These are phyloP conservation scores for Trichoderma citrinoviride DNA, from an alignment of 2,329 filamentous ascomycete species.

Conservation along the genomic window DNA sequence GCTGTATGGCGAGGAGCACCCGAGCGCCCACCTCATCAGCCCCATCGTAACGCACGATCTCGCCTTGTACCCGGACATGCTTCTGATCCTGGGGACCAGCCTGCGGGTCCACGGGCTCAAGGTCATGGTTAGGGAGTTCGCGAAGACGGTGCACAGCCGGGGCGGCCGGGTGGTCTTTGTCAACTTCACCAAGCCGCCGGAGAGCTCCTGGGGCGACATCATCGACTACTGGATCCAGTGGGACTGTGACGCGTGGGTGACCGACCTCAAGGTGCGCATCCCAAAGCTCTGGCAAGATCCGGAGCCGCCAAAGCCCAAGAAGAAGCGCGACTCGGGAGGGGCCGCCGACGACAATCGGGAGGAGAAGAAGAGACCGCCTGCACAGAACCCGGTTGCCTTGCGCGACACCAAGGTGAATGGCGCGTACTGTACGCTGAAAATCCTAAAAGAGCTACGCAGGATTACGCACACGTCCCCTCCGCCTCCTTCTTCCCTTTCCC, in stretches of 20 bases:
- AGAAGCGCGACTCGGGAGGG: conserved; percentile 35
- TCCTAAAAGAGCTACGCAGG: conserved; percentile 40
- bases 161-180: conserved; percentile 70
- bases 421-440: conserved; percentile 45
- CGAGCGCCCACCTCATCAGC: conserved; percentile 64
- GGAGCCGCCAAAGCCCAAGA: conserved; percentile 43
- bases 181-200: conserved; percentile 68
- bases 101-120: conserved; percentile 70
- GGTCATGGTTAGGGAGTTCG: conserved; percentile 67
- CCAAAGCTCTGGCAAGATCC: conserved; percentile 59
- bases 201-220: conserved; percentile 69
- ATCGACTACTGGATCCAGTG: conserved; percentile 73
- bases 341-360: conserved; percentile 29
- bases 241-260: conserved; percentile 73
- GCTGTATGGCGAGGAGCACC: conserved; percentile 71
- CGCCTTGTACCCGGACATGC: conserved; percentile 60
- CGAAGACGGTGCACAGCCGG: conserved; percentile 65
- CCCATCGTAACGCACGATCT: conserved; percentile 68
- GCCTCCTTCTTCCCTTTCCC: not conserved
- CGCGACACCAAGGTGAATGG: conserved; percentile 48
- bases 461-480: conserved; percentile 32
- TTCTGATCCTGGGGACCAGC: conserved; percentile 70
- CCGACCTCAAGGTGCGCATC: conserved; percentile 58
- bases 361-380: conserved; percentile 34
- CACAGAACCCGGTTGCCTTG: conserved; percentile 42